Conservation (phyloP, 2,329 filamentous ascomycete species). For the Davidsoniella australis region DNA sequence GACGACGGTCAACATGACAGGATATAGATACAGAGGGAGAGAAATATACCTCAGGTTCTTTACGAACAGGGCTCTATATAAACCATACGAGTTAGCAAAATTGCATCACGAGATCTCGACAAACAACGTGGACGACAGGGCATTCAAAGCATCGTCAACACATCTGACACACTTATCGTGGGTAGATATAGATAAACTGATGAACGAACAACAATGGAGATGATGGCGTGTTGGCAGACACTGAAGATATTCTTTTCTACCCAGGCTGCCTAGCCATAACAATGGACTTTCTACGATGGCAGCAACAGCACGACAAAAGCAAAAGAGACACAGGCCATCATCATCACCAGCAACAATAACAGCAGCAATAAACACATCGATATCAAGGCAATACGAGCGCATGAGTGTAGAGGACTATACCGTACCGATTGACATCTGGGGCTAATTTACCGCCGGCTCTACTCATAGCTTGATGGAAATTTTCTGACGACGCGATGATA, state of each 20-base stretch:
- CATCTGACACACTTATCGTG: too few relatives aligned
- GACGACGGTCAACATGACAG: neutral
- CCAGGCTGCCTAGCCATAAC: too few relatives aligned
- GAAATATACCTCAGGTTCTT: conserved; percentile 85
- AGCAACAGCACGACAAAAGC: conserved; percentile 14
- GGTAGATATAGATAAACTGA: too few relatives aligned
- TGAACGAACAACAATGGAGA: too few relatives aligned
- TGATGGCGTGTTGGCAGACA: too few relatives aligned
- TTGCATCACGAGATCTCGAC: neutral
- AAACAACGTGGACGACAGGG: neutral
- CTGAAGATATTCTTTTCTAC: too few relatives aligned
- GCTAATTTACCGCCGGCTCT: conserved; percentile 93
- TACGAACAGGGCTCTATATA: conserved; percentile 86
- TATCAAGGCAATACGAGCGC: conserved; percentile 13
- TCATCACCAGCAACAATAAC: conserved; percentile 6
- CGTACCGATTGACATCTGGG: conserved; percentile 96
- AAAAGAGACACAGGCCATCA: conserved; percentile 8
- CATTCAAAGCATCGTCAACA: too few relatives aligned
- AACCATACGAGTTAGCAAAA: conserved; percentile 9
- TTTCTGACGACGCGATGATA: conserved; percentile 1
- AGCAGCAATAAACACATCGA: too few relatives aligned
- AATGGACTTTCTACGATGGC: neutral
- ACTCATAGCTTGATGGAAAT: conserved; percentile 62
- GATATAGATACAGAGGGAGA: neutral
- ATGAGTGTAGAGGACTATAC: conserved; percentile 14